Conservation (phyloP, 1,284 basidiomycete species). For the Apiotrichum mycotoxinovorans region DNA sequence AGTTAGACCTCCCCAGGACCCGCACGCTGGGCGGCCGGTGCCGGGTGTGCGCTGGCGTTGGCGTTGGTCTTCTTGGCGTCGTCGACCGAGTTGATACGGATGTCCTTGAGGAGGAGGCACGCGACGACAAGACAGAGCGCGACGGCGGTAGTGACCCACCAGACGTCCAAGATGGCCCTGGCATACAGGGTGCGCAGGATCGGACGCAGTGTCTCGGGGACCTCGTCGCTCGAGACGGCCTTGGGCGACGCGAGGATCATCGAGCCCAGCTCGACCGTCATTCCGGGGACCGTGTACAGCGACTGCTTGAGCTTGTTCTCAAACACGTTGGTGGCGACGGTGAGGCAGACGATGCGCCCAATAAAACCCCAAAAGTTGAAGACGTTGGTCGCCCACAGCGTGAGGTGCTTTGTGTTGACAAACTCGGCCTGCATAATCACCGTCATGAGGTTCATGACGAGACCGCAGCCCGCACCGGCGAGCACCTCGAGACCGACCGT, state of each 20-base stretch:
- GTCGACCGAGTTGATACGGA: not conserved
- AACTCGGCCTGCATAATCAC: conserved; percentile 28
- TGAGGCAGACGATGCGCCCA: conserved; percentile 27
- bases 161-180: conserved; percentile 21
- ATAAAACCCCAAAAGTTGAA: conserved; percentile 30
- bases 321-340: conserved; percentile 29
- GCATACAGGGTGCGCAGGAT: conserved; percentile 9
- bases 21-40: too few relatives aligned
- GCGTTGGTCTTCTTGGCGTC: not conserved
- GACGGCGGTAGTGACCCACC: conserved; percentile 1
- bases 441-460: conserved; percentile 26
- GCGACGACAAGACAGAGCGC: not conserved
- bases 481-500: conserved; percentile 27
- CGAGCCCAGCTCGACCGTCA: not conserved
- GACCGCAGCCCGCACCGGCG: conserved; percentile 24
- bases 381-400: conserved; percentile 26
- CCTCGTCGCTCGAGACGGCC: conserved; percentile 16
- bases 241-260: conserved; percentile 15
- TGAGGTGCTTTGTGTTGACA: conserved; percentile 15
- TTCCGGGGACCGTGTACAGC: not conserved
- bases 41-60: too few relatives aligned
- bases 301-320: conserved; percentile 27
- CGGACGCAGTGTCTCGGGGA: conserved; percentile 9
- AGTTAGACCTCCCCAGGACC: too few relatives aligned
- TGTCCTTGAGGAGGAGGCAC: not conserved